Conservation (phyloP, 768 basidiomycete species). For the Coprinopsis marcescibilis region DNA sequence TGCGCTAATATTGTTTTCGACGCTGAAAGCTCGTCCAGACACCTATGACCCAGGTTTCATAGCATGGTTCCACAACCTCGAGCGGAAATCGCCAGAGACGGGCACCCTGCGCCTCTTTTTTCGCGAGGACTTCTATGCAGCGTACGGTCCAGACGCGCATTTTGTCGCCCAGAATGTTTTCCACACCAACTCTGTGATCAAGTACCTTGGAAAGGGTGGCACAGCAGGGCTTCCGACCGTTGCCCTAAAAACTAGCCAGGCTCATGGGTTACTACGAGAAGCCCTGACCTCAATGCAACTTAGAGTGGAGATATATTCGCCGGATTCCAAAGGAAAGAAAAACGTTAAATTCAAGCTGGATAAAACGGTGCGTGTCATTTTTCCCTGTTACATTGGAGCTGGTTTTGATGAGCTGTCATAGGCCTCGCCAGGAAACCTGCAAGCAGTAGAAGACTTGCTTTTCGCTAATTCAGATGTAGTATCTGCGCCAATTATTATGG, state of each 20-base stretch:
- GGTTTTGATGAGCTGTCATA: conserved; percentile 14
- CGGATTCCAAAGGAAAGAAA: conserved; percentile 72
- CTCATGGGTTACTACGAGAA: conserved; percentile 79
- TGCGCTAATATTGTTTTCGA: neutral
- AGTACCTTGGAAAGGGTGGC: conserved; percentile 75
- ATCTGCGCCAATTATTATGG: conserved; percentile 83
- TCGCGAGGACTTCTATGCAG: conserved; percentile 80
- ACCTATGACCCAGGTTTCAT: conserved; percentile 76
- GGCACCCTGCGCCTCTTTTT: conserved; percentile 89
- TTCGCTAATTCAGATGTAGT: conserved; percentile 78
- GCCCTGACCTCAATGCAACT: conserved; percentile 88
- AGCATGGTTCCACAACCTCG: conserved; percentile 57
- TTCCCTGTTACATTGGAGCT: neutral
- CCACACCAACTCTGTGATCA: conserved; percentile 88
- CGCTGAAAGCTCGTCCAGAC: conserved; percentile 16
- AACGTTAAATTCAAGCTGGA: conserved; percentile 68
- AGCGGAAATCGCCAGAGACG: conserved; percentile 61
- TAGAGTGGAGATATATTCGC: conserved; percentile 84
- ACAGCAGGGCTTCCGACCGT: conserved; percentile 68
- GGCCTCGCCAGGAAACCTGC: conserved; percentile 61
- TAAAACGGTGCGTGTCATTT: conserved; percentile 56
- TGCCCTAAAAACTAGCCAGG: conserved; percentile 66
- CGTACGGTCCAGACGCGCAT: conserved; percentile 84
- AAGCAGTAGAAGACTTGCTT: conserved; percentile 75
- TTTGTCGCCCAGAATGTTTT: conserved; percentile 80